phyloP scores from a whole-genome alignment of 305 asterid genomes.

The Solanum hybrid region DNA sequence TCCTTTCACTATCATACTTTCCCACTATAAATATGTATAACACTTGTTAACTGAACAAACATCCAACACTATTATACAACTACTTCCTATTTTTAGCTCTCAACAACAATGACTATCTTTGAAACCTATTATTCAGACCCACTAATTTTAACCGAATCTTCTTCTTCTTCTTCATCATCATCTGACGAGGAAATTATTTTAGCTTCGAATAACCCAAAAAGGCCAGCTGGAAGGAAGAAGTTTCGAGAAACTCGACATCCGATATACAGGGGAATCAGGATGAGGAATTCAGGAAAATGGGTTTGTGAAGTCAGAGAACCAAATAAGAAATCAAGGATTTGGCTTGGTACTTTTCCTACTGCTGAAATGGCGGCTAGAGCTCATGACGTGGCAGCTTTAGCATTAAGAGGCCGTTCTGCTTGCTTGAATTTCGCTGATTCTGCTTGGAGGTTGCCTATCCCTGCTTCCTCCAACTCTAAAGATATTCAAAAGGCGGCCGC shows the following conservation, averaged over 20 bases:
- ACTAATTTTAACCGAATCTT: not conserved
- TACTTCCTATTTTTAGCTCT: not conserved
- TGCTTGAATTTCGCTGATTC: constrained; percentile 73
- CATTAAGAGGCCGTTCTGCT: constrained; percentile 53
- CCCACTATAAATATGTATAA: not conserved
- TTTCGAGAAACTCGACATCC: constrained; percentile 67
- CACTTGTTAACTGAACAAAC: not conserved
- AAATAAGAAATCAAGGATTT: constrained; percentile 45
- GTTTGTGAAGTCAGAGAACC: constrained; percentile 63
- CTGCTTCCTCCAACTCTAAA: constrained; percentile 33
- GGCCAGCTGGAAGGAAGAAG: constrained; percentile 57
- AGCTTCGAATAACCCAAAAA: constrained; percentile 50
- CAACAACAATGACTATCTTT: not conserved
- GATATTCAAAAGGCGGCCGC: constrained; percentile 37
- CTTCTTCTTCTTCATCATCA: not conserved
- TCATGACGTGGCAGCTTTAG: constrained; percentile 76
- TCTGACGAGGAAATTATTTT: constrained; percentile 17
- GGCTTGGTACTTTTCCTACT: constrained; percentile 54
- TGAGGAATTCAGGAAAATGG: constrained; percentile 57
- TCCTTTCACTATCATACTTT: not conserved
- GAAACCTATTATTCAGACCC: constrained; percentile 7
- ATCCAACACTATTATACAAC: not conserved
- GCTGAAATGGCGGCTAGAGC: constrained; percentile 67
- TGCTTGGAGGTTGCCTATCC: constrained; percentile 47
- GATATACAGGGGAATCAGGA: constrained; percentile 52